Percentiles rank a stretch among this genome's conserved stretches.
Conservation (phyloP, 2,329 filamentous ascomycete genomes). For the Lecanoromycetidae sp. region DNA sequence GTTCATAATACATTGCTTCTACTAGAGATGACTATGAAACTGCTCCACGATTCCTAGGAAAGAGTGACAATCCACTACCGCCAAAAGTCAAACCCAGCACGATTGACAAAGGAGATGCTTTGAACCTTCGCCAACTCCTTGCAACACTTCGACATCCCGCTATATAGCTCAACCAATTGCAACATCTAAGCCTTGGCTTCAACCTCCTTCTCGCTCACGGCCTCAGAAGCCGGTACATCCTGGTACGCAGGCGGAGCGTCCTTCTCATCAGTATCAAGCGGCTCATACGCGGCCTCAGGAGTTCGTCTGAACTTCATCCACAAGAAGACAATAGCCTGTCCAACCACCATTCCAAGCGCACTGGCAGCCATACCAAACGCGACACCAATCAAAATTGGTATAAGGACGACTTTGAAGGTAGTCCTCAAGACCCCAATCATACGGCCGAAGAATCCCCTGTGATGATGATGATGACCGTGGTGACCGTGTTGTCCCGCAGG, state of each 20-base stretch:
- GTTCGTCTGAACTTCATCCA: conserved; percentile 25
- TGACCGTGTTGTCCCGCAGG: conserved; percentile 9
- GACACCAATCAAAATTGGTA: conserved; percentile 35
- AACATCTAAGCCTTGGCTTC: conserved; percentile 9
- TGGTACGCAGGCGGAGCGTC: conserved; percentile 9
- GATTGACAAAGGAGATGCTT: neutral
- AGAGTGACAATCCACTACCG: conserved; percentile 1
- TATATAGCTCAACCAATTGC: neutral
- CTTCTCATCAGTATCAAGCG: conserved; percentile 14
- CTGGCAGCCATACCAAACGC: conserved; percentile 34
- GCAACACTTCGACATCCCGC: neutral
- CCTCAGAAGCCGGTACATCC: conserved; percentile 2
- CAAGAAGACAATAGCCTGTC: conserved; percentile 34
- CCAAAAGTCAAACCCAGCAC: neutral
- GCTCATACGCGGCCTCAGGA: conserved; percentile 6
- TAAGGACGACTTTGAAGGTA: conserved; percentile 32
- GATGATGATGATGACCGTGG: conserved; percentile 20
- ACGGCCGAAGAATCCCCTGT: conserved; percentile 25
- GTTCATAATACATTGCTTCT: conserved; percentile 4
- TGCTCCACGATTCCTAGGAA: neutral
- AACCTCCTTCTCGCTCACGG: conserved; percentile 12
- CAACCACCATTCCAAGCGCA: conserved; percentile 36
- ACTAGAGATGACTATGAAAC: neutral
- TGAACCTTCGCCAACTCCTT: neutral
- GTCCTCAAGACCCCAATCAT: conserved; percentile 31